Percentiles rank a stretch among this genome's conserved stretches.
phyloP scores from a whole-genome alignment of 306 rosid species.

The Heteromeles arbutifolia region DNA sequence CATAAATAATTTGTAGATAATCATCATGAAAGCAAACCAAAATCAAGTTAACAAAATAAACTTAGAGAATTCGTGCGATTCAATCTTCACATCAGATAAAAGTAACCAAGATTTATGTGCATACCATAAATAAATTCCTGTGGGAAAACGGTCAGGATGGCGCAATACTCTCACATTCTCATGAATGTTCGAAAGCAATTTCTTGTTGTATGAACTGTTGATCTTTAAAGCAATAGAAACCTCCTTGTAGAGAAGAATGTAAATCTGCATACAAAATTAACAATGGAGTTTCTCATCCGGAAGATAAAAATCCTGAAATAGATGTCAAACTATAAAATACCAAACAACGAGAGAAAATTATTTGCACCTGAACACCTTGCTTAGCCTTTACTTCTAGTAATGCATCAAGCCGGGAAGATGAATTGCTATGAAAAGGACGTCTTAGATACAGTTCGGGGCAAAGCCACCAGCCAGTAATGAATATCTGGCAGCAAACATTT shows the following conservation, averaged over 20 bases:
- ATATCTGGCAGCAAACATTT: slow-evolving; percentile 26
- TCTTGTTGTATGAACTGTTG: slow-evolving; percentile 40
- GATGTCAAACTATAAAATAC: background rate
- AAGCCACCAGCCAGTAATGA: slow-evolving; percentile 56
- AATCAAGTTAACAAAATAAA: background rate
- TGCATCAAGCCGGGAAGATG: slow-evolving; percentile 38
- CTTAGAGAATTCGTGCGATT: background rate
- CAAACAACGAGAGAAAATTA: background rate
- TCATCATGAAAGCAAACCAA: background rate
- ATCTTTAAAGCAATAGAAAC: slow-evolving; percentile 45
- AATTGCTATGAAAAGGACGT: slow-evolving; percentile 34
- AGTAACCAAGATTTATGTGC: background rate
- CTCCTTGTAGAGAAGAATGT: slow-evolving; percentile 45
- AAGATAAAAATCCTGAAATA: background rate
- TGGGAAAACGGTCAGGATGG: slow-evolving; percentile 40
- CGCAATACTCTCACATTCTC: slow-evolving; percentile 39
- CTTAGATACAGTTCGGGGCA: slow-evolving; percentile 46
- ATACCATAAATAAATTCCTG: slow-evolving; percentile 41
- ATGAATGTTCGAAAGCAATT: slow-evolving; percentile 32
- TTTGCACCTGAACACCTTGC: slow-evolving; percentile 43
- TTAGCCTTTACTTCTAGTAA: slow-evolving; percentile 39
- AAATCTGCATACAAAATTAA: slow-evolving; percentile 26
- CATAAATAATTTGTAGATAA: background rate
- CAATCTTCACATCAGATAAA: background rate
- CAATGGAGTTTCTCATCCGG: background rate